A percentile compares a stretch with the other conserved stretches of the same genome.
Conservation (phyloP, 139 green algal genomes). For the Bryopsis sp. region DNA sequence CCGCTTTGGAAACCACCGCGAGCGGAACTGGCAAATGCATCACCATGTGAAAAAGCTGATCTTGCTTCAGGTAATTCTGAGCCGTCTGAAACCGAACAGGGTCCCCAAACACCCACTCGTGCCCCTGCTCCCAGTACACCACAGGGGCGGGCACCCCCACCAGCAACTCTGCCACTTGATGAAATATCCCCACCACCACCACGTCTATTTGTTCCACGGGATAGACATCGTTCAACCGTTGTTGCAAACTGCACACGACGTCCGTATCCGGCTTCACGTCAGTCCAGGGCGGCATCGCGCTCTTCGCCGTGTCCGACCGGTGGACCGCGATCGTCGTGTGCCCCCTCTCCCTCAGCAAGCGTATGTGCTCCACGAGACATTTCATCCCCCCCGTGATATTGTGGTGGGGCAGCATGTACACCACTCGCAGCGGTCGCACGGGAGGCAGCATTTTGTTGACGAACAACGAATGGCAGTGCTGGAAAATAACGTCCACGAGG, state of each 20-base stretch:
- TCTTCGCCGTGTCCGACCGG: slow-evolving; percentile 36
- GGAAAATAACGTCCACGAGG: slow-evolving; percentile 32
- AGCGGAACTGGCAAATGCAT: slow-evolving; percentile 54
- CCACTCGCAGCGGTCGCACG: slow-evolving; percentile 32
- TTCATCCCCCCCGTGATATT: slow-evolving; percentile 60
- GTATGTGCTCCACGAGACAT: slow-evolving; percentile 41
- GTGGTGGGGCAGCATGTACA: slow-evolving; percentile 49
- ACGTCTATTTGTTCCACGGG: slow-evolving; percentile 43
- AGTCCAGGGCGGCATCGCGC: slow-evolving; percentile 52
- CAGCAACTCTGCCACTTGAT: slow-evolving; percentile 63
- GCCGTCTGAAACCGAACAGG: slow-evolving; percentile 36
- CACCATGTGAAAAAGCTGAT: slow-evolving; percentile 50
- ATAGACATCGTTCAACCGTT: slow-evolving; percentile 49
- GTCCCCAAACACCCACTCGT: slow-evolving; percentile 69
- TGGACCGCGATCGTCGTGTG: slow-evolving; percentile 46
- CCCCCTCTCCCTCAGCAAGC: slow-evolving; percentile 26
- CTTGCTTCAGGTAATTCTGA: slow-evolving; percentile 20
- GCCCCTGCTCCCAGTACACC: slow-evolving; percentile 61
- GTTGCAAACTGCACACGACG: slow-evolving; percentile 34
- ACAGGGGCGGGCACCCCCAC: slow-evolving; percentile 35
- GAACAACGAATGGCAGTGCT: slow-evolving; percentile 8
- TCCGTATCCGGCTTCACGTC: slow-evolving; percentile 32
- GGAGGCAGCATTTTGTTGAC: slow-evolving; percentile 24
- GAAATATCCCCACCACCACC: slow-evolving; percentile 59
- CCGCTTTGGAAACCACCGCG: slow-evolving; percentile 40